These are phyloP conservation scores for Panus rudis DNA, from an alignment of 768 basidiomycete genomes.

Conservation along the genomic window DNA sequence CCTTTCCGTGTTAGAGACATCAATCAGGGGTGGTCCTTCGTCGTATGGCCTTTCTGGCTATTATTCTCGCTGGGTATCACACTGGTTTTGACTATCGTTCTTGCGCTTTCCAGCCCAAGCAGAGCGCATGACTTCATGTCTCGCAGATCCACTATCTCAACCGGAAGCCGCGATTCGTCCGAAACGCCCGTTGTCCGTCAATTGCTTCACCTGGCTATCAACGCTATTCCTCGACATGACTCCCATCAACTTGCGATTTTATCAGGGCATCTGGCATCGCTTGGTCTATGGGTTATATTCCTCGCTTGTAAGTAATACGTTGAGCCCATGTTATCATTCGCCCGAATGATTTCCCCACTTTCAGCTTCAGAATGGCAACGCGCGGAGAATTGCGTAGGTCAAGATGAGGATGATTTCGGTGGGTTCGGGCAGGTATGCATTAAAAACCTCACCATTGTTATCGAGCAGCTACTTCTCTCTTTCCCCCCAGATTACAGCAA, in stretches of 20 bases:
- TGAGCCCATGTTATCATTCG: no score
- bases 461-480: background rate
- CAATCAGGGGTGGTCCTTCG: slow-evolving; percentile 7
- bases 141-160: background rate
- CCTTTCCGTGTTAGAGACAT: slow-evolving; percentile 10
- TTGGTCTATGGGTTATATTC: slow-evolving; percentile 15
- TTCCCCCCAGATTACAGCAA: slow-evolving; percentile 17
- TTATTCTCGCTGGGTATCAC: slow-evolving; percentile 20
- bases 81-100: slow-evolving; percentile 14
- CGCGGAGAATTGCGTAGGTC: slow-evolving; percentile 15
- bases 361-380: slow-evolving; percentile 19
- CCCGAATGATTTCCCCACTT: background rate
- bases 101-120: slow-evolving; percentile 14
- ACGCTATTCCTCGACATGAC: slow-evolving; percentile 8
- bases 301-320: slow-evolving; percentile 12
- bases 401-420: slow-evolving; percentile 17
- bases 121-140: slow-evolving; percentile 6
- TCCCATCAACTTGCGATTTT: slow-evolving; percentile 6
- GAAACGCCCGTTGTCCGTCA: slow-evolving; percentile 1
- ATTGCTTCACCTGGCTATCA: slow-evolving; percentile 1
- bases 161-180: background rate
- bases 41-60: slow-evolving; percentile 20
- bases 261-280: slow-evolving; percentile 11
- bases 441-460: background rate
- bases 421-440: slow-evolving; percentile 19